phyloP scores from a whole-genome alignment of 1,284 basidiomycete genomes.

The Tetrapyrgos nigripes region DNA sequence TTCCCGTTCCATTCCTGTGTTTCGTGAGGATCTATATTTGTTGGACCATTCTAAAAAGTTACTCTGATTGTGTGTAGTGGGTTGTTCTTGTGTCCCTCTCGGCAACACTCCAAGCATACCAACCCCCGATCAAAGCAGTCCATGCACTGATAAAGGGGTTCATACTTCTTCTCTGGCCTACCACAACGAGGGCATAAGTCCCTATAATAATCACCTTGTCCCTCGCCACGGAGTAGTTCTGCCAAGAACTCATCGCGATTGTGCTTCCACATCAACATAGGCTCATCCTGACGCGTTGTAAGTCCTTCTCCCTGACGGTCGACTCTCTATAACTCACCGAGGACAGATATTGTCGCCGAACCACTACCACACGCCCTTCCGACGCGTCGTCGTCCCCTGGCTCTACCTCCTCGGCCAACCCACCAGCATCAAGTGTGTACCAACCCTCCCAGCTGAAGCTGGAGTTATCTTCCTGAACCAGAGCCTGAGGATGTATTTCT shows the following conservation, averaged over 20 bases:
- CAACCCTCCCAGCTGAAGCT: too few species aligned
- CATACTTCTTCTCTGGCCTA: not conserved
- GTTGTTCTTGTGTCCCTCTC: slow-evolving; percentile 9
- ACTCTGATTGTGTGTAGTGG: slow-evolving; percentile 25
- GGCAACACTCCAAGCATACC: slow-evolving; percentile 19
- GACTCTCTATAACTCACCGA: too few species aligned
- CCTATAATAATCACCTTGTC: slow-evolving; percentile 4
- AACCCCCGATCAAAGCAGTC: slow-evolving; percentile 14
- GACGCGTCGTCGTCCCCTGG: too few species aligned
- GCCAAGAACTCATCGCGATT: slow-evolving; percentile 10
- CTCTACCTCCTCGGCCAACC: too few species aligned
- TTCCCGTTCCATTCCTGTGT: slow-evolving; percentile 18
- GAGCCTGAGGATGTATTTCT: too few species aligned
- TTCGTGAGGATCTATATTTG: not conserved
- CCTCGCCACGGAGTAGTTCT: slow-evolving; percentile 18
- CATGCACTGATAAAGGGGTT: slow-evolving; percentile 12
- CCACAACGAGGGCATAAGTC: slow-evolving; percentile 5
- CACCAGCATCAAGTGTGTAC: too few species aligned
- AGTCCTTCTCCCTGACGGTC: too few species aligned
- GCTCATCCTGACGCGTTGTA: slow-evolving; percentile 19
- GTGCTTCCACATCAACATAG: slow-evolving; percentile 10
- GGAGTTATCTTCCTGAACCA: too few species aligned
- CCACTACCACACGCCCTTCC: too few species aligned
- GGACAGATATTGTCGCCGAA: too few species aligned
- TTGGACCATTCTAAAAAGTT: too few species aligned